Conservation (phyloP, 2,329 filamentous ascomycete species). For the Fusarium pseudocircinatum region DNA sequence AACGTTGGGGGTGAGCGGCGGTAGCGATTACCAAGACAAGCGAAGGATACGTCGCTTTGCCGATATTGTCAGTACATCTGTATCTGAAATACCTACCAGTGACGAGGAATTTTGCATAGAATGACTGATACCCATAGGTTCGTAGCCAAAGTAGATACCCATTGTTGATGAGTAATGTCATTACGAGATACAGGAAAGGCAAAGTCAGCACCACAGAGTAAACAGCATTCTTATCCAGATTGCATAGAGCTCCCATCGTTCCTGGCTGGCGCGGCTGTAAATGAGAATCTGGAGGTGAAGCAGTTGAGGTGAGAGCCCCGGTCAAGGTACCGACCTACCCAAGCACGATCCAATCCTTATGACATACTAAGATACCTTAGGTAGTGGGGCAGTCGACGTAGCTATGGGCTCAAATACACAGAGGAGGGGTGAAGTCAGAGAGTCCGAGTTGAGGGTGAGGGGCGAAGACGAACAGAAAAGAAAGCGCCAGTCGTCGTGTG, state of each 20-base stretch:
- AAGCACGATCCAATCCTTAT: constrained; percentile 1
- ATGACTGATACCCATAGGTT: background rate
- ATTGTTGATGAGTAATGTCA: background rate
- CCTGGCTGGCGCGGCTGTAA: constrained; percentile 37
- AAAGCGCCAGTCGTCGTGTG: constrained; percentile 30
- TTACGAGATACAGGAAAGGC: background rate
- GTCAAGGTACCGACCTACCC: constrained; percentile 10
- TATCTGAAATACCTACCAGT: background rate
- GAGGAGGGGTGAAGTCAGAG: constrained; percentile 31
- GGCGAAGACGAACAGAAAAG: constrained; percentile 30
- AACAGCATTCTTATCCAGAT: background rate
- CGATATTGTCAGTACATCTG: background rate
- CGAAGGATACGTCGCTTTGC: constrained; percentile 19
- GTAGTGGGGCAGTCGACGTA: constrained; percentile 20
- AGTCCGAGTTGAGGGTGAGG: constrained; percentile 5
- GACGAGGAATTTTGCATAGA: constrained; percentile 2
- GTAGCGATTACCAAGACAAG: constrained; percentile 31
- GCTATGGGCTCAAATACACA: constrained; percentile 1
- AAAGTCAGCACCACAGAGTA: background rate
- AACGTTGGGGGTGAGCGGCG: constrained; percentile 17
- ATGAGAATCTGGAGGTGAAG: constrained; percentile 10
- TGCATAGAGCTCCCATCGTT: background rate
- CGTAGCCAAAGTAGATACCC: background rate
- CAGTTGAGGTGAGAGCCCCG: constrained; percentile 28
- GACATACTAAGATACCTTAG: constrained; percentile 16